Base-by-base conservation (phyloP, 2,329 filamentous ascomycete species). In the Microascus cirrosus region DNA sequence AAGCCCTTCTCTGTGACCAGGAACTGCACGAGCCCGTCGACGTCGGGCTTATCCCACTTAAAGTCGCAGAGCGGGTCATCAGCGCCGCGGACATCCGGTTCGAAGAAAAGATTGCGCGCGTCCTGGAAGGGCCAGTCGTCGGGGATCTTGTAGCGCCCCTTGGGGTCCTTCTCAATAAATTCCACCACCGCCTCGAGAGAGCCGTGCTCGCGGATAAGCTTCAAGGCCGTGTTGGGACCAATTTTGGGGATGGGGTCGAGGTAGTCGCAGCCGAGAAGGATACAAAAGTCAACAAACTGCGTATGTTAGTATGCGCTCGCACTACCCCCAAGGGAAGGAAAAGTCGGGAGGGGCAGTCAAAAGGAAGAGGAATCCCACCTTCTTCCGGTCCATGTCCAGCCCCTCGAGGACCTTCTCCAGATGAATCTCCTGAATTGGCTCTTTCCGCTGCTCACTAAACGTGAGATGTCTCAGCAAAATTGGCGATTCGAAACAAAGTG, bases 51-150 rank as follows among this genome's bases (percentile, higher is more conserved):
- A 52, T 96, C 91, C 94, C 95, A 99, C 73, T 96, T 96, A 78
- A 97, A 96, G 69, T 99, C 91, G 71, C 92, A 97, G 13, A 90
- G 84, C 0, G 89, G 84, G 66, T 95, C 83, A 64, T 95, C 89
- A 25, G 93, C 91, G 52, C 81, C 71, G 39, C 87, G 86, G 28
- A 99, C 93, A 64, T 97, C 91, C 0, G 94, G 94, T 65, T 93
- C 80, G 68, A 95, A 86, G 76, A 99, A 97, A 32, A 99, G 83
- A 20, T 91, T 84, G 48, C 95, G 89, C 8, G 94, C 95, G 66
- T 99, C 92, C 65, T 87, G 79, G 71, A 87, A 99, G 0, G 94
- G 94, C 93, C 94, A 99, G 74, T 96, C 90, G n/a, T 96, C 92
- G 0, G 94, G 94, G 13, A 99, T 78, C 0, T 80, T 82, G 72